phyloP scores from a whole-genome alignment of 768 basidiomycete species.

The Podaxis pistillaris region DNA sequence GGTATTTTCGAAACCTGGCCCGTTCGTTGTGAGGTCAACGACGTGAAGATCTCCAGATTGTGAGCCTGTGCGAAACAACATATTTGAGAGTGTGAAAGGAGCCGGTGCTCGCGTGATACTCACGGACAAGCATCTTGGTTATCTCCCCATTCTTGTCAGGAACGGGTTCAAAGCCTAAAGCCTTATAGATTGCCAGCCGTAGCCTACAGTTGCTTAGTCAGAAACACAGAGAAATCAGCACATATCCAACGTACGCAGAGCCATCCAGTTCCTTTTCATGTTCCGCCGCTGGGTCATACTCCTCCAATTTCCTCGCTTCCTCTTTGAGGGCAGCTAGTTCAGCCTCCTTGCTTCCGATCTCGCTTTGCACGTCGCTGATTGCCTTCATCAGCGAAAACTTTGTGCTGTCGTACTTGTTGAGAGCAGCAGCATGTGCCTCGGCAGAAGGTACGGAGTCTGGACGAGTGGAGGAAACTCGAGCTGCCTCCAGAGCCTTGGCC shows the following conservation, averaged over 20 bases:
- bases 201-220: slow-evolving; percentile 39
- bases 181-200: slow-evolving; percentile 66
- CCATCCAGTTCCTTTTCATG: slow-evolving; percentile 71
- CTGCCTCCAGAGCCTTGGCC: slow-evolving; percentile 61
- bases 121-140: slow-evolving; percentile 68
- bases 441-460: slow-evolving; percentile 69
- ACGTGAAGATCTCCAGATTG: slow-evolving; percentile 47
- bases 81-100: neutral
- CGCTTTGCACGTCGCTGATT: slow-evolving; percentile 69
- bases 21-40: slow-evolving; percentile 34
- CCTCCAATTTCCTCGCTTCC: slow-evolving; percentile 57
- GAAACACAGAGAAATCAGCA: neutral
- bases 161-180: slow-evolving; percentile 70
- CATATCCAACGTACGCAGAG: slow-evolving; percentile 48
- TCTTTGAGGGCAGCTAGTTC: slow-evolving; percentile 70
- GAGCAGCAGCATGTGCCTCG: slow-evolving; percentile 52
- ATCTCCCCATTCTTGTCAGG: slow-evolving; percentile 48
- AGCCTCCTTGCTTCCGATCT: slow-evolving; percentile 64
- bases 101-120: slow-evolving; percentile 26
- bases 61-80: slow-evolving; percentile 35
- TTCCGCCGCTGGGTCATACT: slow-evolving; percentile 69
- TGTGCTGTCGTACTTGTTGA: slow-evolving; percentile 65
- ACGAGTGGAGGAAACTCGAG: slow-evolving; percentile 67
- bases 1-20: slow-evolving; percentile 35
- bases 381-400: slow-evolving; percentile 69